Evolutionary conservation across 768 basidiomycete genomes (phyloP).

Genomic region (Cystofilobasidium capitatum): DNA sequence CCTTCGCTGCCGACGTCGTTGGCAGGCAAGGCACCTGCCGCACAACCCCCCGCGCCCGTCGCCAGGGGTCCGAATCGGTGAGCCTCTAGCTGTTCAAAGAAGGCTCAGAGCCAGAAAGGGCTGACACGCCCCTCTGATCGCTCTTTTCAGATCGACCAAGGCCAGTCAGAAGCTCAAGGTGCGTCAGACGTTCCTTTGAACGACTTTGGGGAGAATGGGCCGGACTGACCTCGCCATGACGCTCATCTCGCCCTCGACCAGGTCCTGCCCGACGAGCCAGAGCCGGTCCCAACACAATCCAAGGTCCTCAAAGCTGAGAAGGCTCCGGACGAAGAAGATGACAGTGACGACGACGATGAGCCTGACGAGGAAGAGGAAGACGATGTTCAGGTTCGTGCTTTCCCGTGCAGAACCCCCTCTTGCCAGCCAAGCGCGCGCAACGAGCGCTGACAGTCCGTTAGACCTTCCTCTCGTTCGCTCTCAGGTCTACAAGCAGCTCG

Average conservation of each 20-base stretch:
- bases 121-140: too few species aligned
- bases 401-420: neutral
- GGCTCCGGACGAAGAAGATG: conserved; percentile 19
- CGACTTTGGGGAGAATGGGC: neutral
- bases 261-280: conserved; percentile 27
- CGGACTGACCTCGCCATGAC: neutral
- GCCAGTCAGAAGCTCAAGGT: conserved; percentile 26
- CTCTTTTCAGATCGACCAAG: conserved; percentile 18
- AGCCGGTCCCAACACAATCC: conserved; percentile 20
- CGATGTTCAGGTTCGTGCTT: conserved; percentile 20
- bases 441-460: neutral
- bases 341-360: conserved; percentile 20
- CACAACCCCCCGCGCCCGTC: conserved; percentile 15
- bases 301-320: conserved; percentile 23
- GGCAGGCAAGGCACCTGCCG: conserved; percentile 1
- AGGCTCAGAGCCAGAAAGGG: too few species aligned
- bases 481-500: conserved; percentile 74
- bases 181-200: neutral
- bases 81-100: neutral
- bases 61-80: conserved; percentile 24
- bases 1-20: conserved; percentile 5
- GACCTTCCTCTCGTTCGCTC: neutral
- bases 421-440: neutral
- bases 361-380: conserved; percentile 23
- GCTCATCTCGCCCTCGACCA: neutral